phyloP scores from a whole-genome alignment of 1,284 basidiomycete species.

The Porogramme epimiltina region DNA sequence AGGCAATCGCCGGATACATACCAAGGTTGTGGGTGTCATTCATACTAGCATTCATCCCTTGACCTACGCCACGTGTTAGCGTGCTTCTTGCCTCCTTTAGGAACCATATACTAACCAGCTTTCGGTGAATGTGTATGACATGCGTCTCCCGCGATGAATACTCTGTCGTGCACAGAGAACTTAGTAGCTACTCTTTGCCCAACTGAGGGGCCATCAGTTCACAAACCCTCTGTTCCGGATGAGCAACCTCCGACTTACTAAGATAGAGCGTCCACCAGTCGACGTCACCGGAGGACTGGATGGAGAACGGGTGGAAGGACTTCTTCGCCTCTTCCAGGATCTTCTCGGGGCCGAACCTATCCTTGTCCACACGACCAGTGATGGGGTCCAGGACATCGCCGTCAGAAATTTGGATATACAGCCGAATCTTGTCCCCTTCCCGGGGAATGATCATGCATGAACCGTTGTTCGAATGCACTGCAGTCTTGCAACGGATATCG shows the following conservation, averaged over 20 bases:
- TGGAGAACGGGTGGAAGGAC: slow-evolving; percentile 68
- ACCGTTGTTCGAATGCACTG: slow-evolving; percentile 58
- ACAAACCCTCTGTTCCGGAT: neutral
- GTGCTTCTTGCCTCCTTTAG: too few species aligned
- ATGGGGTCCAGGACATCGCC: slow-evolving; percentile 46
- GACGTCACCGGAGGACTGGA: slow-evolving; percentile 56
- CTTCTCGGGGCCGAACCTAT: slow-evolving; percentile 57
- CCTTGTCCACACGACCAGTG: slow-evolving; percentile 64
- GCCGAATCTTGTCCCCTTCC: slow-evolving; percentile 68
- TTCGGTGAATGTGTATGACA: slow-evolving; percentile 88
- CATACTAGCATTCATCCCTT: slow-evolving; percentile 79
- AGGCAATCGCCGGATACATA: slow-evolving; percentile 24
- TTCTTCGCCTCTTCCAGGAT: slow-evolving; percentile 69
- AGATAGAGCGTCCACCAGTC: slow-evolving; percentile 86
- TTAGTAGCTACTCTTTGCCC: slow-evolving; percentile 77
- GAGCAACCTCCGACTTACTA: slow-evolving; percentile 32
- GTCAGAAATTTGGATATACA: slow-evolving; percentile 74
- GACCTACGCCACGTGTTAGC: slow-evolving; percentile 46
- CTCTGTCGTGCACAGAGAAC: slow-evolving; percentile 67
- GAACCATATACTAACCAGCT: too few species aligned
- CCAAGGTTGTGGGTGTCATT: slow-evolving; percentile 83
- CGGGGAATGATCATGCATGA: slow-evolving; percentile 77
- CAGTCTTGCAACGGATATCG: slow-evolving; percentile 73
- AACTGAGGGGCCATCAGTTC: slow-evolving; percentile 38
- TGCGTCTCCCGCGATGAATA: slow-evolving; percentile 83